Evolutionary conservation across 495 filamentous ascomycete species (phyloP), one percentile per base, ranked within the genome.

Genomic region (Durotheca rogersii): DNA sequence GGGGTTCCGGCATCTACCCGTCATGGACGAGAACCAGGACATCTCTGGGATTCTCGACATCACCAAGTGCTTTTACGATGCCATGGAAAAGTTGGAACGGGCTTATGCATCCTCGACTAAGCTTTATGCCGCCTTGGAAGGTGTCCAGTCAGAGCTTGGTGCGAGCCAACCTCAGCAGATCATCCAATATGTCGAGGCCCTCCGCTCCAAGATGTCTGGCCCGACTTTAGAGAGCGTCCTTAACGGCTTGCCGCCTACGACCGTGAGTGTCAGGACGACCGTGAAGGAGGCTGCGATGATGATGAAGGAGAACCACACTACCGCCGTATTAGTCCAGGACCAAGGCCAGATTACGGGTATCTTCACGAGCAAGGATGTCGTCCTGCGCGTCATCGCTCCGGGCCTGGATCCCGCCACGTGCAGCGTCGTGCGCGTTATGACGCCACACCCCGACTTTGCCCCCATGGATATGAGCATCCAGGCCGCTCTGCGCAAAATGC

Each of bases 11-110:
- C 93, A 98, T 80, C 70, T 98, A 53, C 93, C 93, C 2, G 93
- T 98, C 34, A 98, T 98, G 93, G 93, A 98, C 68, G 93, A 98
- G 77, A 96, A 97, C 70, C 92, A 97, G 66, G 90, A 98, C 65
- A 98, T 98, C 47, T 96, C 92, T 12, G 93, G 93, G 72, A 90
- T 98, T 53, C 78, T 98, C 35, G 93, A 98, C 75, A 98, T 98
- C 63, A 98, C 93, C 19, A 98, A 97, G 72, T 98, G 93, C 73
- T 98, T 98, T 72, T 98, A 98, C 68, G 93, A 98, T 74, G 93
- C 93, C 32, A 98, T 98, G 93, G 93, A 98, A 75, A 98, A 98
- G 72, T 69, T 98, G 49, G 93, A 98, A 70, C 84, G 93, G 37
- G 94, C 93, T 14, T 98, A 98, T 69, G 87, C 88, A 64, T 97